Conservation (phyloP, 768 basidiomycete species). For the Boletus rufocinnamomeus region DNA sequence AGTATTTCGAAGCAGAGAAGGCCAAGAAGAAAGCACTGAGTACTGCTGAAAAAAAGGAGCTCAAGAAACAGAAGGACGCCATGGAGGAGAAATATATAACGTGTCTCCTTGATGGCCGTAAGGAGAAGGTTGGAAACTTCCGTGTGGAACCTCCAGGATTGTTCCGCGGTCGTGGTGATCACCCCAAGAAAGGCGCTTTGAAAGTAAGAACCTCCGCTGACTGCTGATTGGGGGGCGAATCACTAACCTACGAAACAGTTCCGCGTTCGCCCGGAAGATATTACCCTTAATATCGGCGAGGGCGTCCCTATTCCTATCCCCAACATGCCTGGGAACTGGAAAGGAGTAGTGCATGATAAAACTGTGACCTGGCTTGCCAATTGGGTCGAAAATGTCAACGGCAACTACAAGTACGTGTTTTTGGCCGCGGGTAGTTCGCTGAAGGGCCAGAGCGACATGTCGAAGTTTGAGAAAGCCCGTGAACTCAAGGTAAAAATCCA, state of each 20-base stretch:
- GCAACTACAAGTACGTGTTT: constrained; percentile 96
- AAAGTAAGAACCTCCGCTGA: constrained; percentile 58
- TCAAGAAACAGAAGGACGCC: constrained; percentile 83
- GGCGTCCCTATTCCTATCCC: constrained; percentile 76
- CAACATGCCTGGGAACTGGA: constrained; percentile 93
- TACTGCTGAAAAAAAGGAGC: constrained; percentile 84
- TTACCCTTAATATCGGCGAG: constrained; percentile 91
- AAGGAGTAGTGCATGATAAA: constrained; percentile 83
- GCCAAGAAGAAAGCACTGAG: constrained; percentile 89
- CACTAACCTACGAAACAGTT: constrained; percentile 46
- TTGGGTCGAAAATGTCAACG: constrained; percentile 98
- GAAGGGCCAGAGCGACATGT: constrained; percentile 97
- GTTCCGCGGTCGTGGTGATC: constrained; percentile 96
- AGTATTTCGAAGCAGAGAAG: constrained; percentile 89
- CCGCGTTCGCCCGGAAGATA: constrained; percentile 92
- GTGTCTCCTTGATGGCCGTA: constrained; percentile 92
- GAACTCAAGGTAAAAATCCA: constrained; percentile 75
- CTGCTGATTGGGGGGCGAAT: neutral
- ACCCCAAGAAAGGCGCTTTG: constrained; percentile 94
- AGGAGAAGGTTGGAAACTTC: constrained; percentile 99
- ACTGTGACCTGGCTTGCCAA: constrained; percentile 99
- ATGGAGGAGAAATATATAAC: constrained; percentile 81
- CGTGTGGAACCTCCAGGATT: constrained; percentile 98
- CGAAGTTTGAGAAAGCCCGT: constrained; percentile 97
- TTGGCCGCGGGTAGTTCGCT: constrained; percentile 95